Percentiles rank a stretch among this genome's conserved stretches.
phyloP scores from a whole-genome alignment of 352 stramenopile genomes.

The Globisporangium megalacanthum region DNA sequence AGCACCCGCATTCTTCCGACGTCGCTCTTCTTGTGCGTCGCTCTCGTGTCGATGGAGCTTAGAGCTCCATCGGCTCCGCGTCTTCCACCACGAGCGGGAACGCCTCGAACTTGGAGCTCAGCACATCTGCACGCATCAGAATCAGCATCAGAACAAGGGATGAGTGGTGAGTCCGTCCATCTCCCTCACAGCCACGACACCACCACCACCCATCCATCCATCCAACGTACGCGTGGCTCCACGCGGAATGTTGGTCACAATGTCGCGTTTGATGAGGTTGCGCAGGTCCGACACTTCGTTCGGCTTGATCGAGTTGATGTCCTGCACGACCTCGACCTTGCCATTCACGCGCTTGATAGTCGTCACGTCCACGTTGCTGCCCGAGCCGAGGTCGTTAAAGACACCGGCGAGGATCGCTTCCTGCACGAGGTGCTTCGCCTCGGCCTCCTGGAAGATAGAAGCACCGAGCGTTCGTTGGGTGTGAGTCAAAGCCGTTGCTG shows the following conservation, averaged over 20 bases:
- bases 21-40: neutral
- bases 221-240: slow-evolving; percentile 67
- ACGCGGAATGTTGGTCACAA: slow-evolving; percentile 77
- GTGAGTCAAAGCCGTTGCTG: too few species aligned
- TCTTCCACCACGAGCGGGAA: slow-evolving; percentile 74
- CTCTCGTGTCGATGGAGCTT: slow-evolving; percentile 17
- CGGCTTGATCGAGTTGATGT: slow-evolving; percentile 91
- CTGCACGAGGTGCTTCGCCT: slow-evolving; percentile 96
- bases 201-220: neutral
- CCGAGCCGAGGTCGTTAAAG: slow-evolving; percentile 98
- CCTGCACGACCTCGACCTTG: slow-evolving; percentile 82
- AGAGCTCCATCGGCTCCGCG: slow-evolving; percentile 74
- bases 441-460: slow-evolving; percentile 63
- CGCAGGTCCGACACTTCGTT: slow-evolving; percentile 90
- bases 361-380: slow-evolving; percentile 95
- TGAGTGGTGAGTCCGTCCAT: neutral
- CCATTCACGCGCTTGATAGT: slow-evolving; percentile 90
- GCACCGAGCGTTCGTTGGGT: neutral
- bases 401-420: slow-evolving; percentile 95
- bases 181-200: neutral
- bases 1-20: neutral
- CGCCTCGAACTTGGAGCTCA: slow-evolving; percentile 71
- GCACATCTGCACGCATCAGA: slow-evolving; percentile 30
- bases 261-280: slow-evolving; percentile 78
- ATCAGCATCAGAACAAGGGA: neutral